Base-by-base conservation (phyloP, 2,329 filamentous ascomycete genomes). In the Neonectria neomacrospora region DNA sequence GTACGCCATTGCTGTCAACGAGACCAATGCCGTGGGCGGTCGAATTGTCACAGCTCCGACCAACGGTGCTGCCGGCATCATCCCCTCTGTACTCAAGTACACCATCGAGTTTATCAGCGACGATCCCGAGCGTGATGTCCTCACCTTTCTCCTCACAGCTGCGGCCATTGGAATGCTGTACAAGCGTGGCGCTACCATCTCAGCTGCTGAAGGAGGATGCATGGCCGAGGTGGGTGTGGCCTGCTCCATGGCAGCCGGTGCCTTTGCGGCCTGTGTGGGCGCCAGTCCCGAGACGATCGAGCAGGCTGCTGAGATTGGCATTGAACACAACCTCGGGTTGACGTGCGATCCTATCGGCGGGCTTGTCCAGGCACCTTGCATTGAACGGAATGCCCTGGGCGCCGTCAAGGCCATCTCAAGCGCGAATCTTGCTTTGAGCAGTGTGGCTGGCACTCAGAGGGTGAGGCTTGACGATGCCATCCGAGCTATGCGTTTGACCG, bases 201-300 rank as follows among this genome's bases (percentile, higher is more conserved):
- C 82, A 0, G 82, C 82, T 0, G 82, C 82, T 2, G 82, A 85
- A 65, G 82, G 82, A 41, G 82, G 82, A 0, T 85, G 82, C 72
- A 85, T 85, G 82, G 82, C 82, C n/a, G 82, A 85, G 66, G 82
- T 85, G 0, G 82, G 82, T 26, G 82, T 85, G 0, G 82, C 82
- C 3, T 85, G 82, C 66, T 83, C 81, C 23, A 85, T 85, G 82
- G 82, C 82, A 0, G 82, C 82, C 0, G 82, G 80, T 0, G 82
- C 82, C 0, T 85, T 85, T 55, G 82, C 82, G 0, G 82, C 82
- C 0, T 83, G 82, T 65, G 84, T 84, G 81, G 82, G 82, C 20
- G 82, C 82, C n/a, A 78, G 76, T 18, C 82, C 81, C 0, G 82
- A 84, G 73, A 81, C 80, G 2, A 81, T 85, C 45, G 82, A 84